Evolutionary conservation across 345 rosid genomes (phyloP).

Genomic region (Luvunga scandens): DNA sequence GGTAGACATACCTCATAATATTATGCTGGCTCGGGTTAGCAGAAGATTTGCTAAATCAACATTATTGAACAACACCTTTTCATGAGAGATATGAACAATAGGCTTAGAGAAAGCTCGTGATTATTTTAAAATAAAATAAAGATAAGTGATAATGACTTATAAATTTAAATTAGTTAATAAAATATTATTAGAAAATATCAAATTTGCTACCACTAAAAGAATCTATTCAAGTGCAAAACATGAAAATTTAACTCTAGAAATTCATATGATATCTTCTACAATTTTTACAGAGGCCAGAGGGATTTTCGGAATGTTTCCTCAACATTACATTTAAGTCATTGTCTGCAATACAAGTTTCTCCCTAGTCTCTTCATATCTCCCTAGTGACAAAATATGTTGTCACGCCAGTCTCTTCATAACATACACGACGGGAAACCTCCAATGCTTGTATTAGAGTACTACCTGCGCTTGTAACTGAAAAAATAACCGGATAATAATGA

Average conservation of each 20-base stretch:
- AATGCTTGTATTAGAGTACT: neutral
- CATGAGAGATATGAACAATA: too few species aligned
- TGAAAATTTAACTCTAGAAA: too few species aligned
- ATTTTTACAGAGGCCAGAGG: neutral
- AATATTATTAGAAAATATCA: neutral
- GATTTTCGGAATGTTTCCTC: neutral
- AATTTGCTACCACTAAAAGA: too few species aligned
- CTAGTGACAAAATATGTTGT: neutral
- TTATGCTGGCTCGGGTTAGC: too few species aligned
- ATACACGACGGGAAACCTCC: neutral
- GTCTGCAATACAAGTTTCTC: neutral
- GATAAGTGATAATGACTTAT: neutral
- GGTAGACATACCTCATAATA: too few species aligned
- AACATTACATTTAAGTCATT: neutral
- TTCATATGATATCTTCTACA: too few species aligned
- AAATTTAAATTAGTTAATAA: too few species aligned
- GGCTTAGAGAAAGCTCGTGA: too few species aligned
- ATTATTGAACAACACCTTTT: too few species aligned
- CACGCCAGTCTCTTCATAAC: neutral
- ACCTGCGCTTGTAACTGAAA: conserved; percentile 46
- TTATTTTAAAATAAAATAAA: too few species aligned
- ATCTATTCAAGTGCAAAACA: too few species aligned
- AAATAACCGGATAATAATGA: neutral
- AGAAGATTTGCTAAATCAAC: too few species aligned
- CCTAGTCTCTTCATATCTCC: neutral